Conservation (phyloP, 148 eudicot genomes). For the Drosera capensis region DNA sequence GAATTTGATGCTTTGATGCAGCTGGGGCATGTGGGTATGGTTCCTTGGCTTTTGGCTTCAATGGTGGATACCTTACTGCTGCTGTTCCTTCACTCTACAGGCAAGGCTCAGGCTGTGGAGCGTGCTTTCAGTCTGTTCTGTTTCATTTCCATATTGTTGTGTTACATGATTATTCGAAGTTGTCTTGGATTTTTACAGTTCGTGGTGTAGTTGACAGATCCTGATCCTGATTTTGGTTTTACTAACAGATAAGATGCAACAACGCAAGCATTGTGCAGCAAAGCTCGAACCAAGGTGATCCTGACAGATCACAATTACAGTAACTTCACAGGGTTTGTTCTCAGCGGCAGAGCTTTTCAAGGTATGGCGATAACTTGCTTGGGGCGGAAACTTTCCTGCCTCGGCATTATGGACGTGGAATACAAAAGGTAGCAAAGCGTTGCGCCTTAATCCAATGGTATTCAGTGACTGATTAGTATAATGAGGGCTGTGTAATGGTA, state of each 20-base stretch:
- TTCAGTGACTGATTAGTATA: neutral
- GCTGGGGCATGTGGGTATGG: constrained; percentile 89
- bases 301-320: constrained; percentile 40
- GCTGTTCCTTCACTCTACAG: constrained; percentile 48
- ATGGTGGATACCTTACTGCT: constrained; percentile 52
- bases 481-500: neutral
- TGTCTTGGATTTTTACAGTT: too few relatives aligned
- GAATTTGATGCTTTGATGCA: constrained; percentile 15
- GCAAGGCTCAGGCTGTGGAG: constrained; percentile 73
- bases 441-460: neutral
- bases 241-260: constrained; percentile 57
- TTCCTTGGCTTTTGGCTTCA: constrained; percentile 35
- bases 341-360: constrained; percentile 46
- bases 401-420: constrained; percentile 24
- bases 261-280: constrained; percentile 26
- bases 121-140: too few relatives aligned
- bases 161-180: too few relatives aligned
- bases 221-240: neutral
- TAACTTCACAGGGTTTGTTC: constrained; percentile 39
- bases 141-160: too few relatives aligned
- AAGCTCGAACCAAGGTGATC: constrained; percentile 34
- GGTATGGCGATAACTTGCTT: constrained; percentile 43
- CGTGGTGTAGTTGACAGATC: too few relatives aligned
- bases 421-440: constrained; percentile 70
- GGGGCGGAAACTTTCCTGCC: constrained; percentile 24